Conservation (phyloP, 2,329 filamentous ascomycete species). For the Aspergillus chevalieri region DNA sequence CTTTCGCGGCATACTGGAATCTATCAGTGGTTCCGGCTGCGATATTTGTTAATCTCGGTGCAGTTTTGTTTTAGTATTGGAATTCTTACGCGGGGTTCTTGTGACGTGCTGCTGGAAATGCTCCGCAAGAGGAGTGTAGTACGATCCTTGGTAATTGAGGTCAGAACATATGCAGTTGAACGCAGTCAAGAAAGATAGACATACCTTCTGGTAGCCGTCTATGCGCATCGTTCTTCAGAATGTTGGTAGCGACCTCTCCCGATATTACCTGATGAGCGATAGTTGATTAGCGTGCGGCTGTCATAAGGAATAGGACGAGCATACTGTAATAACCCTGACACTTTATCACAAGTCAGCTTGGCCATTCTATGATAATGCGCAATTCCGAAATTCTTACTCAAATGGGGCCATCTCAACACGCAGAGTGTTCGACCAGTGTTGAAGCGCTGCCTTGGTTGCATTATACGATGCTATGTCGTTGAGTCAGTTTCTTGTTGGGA, state of each 20-base stretch:
- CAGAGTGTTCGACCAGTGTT: slow-evolving; percentile 6
- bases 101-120: neutral
- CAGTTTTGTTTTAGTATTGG: neutral
- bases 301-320: too few species aligned
- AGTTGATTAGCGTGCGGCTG: too few species aligned
- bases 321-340: slow-evolving; percentile 1
- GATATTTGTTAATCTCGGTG: neutral
- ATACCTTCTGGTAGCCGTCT: neutral
- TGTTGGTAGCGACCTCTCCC: slow-evolving; percentile 6
- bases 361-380: too few species aligned
- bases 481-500: too few species aligned
- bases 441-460: slow-evolving; percentile 6
- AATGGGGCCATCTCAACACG: slow-evolving; percentile 6
- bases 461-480: slow-evolving; percentile 3
- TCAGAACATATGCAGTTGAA: neutral
- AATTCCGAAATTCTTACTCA: neutral
- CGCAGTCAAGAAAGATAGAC: neutral
- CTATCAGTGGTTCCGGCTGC: neutral
- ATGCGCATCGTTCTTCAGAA: slow-evolving; percentile 1
- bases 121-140: neutral
- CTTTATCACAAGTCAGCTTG: neutral
- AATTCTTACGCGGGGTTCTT: neutral
- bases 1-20: neutral
- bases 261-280: slow-evolving; percentile 1
- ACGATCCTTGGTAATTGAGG: too few species aligned